Base-by-base conservation (phyloP, 1,139 yeast species). In the Geotrichum aggregatum region DNA sequence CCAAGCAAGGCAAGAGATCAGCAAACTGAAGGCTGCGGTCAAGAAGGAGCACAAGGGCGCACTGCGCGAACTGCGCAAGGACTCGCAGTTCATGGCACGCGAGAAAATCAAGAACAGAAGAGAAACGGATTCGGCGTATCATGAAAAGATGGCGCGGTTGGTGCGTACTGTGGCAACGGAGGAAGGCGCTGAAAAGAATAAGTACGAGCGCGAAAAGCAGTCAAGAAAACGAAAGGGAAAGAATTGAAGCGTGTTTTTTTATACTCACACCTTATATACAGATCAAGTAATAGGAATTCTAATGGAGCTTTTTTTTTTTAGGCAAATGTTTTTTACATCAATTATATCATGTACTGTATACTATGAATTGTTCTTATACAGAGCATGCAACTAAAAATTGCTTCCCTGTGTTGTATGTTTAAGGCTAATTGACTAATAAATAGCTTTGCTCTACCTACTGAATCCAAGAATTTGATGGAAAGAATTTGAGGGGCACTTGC, bases 151-250 rank as follows among this genome's bases (percentile, higher is more conserved):
- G 88, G 86, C 95, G 45, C 79, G 78, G 59, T 83, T 94, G 68
- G 83, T 86, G 66, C 86, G 91, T 63, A 80, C 91, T 52, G 87
- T 91, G 64, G 85, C 86, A 58, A 87, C 96, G 1, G 87, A 84
- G 61, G 98, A 91, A 75, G 98, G 98, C 62, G 87, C 94, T 5
- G 97, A 88, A 65, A 85, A 87, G 76, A 91, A 92, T 66, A 83
- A 83, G 62, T 91, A 89, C 68, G 96, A 88, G 66, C 77, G 89
- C 58, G 98, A 89, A 66, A 85, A 80, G 76, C 82, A 78, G 68
- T 73, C 76, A 59, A 78, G 89, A 63, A 82, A 80, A 67, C 70
- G 73, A 31, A 75, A 75, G 68, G 69, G 59, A 63, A 60, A 61
- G 43, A 21, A 43, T 22, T 24, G n/a, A 21, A 45, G 28, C 8